Conservation (phyloP, 2,329 filamentous ascomycete species). For the Amauroascus niger region DNA sequence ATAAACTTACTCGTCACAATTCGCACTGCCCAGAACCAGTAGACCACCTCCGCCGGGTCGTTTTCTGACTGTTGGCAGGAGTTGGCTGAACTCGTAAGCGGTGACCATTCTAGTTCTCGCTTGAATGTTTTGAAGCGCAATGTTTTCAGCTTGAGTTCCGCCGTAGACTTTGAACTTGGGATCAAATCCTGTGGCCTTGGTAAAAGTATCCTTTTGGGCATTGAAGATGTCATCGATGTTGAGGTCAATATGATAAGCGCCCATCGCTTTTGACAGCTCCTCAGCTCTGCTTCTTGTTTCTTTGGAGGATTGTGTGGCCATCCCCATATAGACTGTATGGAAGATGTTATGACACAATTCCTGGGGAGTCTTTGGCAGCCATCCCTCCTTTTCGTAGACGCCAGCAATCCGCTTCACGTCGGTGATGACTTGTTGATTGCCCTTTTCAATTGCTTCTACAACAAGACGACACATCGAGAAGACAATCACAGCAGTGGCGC, state of each 20-base stretch:
- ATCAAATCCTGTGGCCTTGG: slow-evolving; percentile 48
- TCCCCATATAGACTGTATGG: slow-evolving; percentile 60
- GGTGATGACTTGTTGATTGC: slow-evolving; percentile 22
- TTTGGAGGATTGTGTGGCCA: slow-evolving; percentile 51
- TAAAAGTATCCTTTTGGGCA: slow-evolving; percentile 23
- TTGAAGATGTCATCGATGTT: slow-evolving; percentile 58
- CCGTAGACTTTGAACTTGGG: slow-evolving; percentile 55
- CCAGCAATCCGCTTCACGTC: slow-evolving; percentile 30
- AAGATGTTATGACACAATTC: slow-evolving; percentile 50
- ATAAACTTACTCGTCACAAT: slow-evolving; percentile 26
- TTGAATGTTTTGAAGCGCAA: slow-evolving; percentile 42
- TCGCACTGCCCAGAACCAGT: slow-evolving; percentile 56
- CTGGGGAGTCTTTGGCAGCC: slow-evolving; percentile 45
- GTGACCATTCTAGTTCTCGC: slow-evolving; percentile 55
- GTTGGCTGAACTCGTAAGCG: slow-evolving; percentile 52
- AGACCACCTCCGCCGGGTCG: slow-evolving; percentile 46
- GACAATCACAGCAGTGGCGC: slow-evolving; percentile 26
- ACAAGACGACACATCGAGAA: slow-evolving; percentile 29
- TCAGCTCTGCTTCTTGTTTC: slow-evolving; percentile 58
- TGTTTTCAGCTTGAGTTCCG: slow-evolving; percentile 38
- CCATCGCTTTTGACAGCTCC: slow-evolving; percentile 50
- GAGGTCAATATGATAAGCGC: slow-evolving; percentile 59
- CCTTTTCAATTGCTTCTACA: slow-evolving; percentile 21
- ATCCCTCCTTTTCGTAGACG: slow-evolving; percentile 28
- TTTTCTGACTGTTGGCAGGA: slow-evolving; percentile 49